Conservation (phyloP, 768 basidiomycete species). For the Cubamyces sp. region DNA sequence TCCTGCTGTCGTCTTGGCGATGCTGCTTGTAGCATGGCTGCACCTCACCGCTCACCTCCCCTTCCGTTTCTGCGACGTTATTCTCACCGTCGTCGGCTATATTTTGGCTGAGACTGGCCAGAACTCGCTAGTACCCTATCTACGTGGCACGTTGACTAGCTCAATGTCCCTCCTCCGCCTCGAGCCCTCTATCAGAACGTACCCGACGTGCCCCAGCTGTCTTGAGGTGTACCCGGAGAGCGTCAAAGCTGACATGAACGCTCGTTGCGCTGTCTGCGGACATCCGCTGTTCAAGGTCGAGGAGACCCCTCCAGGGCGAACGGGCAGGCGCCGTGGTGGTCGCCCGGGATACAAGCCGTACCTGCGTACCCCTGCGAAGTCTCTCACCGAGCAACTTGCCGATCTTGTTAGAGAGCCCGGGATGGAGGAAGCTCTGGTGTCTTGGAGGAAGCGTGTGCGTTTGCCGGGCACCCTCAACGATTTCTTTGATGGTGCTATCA, state of each 20-base stretch:
- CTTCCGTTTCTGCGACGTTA: not conserved
- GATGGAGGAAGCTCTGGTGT: conserved; percentile 32
- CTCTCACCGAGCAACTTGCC: conserved; percentile 24
- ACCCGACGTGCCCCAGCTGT: conserved; percentile 4
- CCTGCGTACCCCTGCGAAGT: conserved; percentile 14
- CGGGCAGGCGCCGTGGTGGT: not conserved
- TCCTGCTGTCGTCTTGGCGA: conserved; percentile 1
- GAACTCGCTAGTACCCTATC: not conserved
- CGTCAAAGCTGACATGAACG: not conserved
- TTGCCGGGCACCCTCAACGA: conserved; percentile 25
- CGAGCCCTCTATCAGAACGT: not conserved
- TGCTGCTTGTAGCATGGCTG: not conserved
- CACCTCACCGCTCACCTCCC: conserved; percentile 12
- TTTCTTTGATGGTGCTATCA: conserved; percentile 37
- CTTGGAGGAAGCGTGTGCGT: conserved; percentile 14
- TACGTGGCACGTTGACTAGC: not conserved
- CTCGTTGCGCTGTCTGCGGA: not conserved
- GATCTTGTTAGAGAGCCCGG: conserved; percentile 27
- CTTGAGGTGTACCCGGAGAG: not conserved
- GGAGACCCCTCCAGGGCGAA: not conserved
- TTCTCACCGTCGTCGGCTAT: not conserved
- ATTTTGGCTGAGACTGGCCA: conserved; percentile 2
- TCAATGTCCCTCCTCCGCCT: not conserved
- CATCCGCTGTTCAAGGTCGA: not conserved
- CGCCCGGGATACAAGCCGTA: not conserved